Evolutionary conservation across 2,329 filamentous ascomycete species (phyloP).

Genomic region (Aphanoascus verrucosus): DNA sequence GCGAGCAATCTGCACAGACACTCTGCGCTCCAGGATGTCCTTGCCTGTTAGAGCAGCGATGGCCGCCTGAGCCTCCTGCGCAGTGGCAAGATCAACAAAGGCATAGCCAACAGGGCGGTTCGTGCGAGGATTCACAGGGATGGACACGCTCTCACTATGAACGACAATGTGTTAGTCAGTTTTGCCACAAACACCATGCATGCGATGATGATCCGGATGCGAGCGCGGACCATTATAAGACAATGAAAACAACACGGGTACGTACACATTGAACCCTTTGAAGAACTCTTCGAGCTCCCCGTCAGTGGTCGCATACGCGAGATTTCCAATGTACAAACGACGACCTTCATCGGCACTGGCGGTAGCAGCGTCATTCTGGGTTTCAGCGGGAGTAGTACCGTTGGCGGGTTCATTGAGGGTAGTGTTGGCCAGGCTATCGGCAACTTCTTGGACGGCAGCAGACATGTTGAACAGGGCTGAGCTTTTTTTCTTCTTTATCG

Average conservation of each 20-base stretch:
- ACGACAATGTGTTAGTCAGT: background rate
- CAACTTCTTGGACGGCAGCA: slow-evolving; percentile 61
- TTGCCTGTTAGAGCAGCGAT: slow-evolving; percentile 93
- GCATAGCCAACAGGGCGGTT: slow-evolving; percentile 97
- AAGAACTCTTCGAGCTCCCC: slow-evolving; percentile 99
- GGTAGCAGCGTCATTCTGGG: slow-evolving; percentile 80
- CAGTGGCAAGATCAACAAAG: slow-evolving; percentile 94
- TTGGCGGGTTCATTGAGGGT: slow-evolving; percentile 46
- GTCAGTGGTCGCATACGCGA: slow-evolving; percentile 99
- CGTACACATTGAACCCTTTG: slow-evolving; percentile 98
- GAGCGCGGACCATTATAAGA: no score
- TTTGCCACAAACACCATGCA: background rate
- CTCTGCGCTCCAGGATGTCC: slow-evolving; percentile 97
- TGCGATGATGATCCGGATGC: background rate
- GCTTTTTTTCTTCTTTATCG: slow-evolving; percentile 24
- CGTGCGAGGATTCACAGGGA: slow-evolving; percentile 98
- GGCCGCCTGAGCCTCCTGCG: slow-evolving; percentile 86
- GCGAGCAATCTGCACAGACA: slow-evolving; percentile 95
- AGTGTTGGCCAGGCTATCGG: slow-evolving; percentile 56
- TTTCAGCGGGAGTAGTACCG: slow-evolving; percentile 51
- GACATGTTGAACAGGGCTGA: slow-evolving; percentile 59
- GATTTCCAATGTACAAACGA: slow-evolving; percentile 99
- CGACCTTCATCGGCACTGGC: slow-evolving; percentile 97
- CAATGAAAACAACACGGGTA: no score
- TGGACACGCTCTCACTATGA: slow-evolving; percentile 87